phyloP scores from a whole-genome alignment of 2,329 filamentous ascomycete species.

The Pseudogymnoascus verrucosus region DNA sequence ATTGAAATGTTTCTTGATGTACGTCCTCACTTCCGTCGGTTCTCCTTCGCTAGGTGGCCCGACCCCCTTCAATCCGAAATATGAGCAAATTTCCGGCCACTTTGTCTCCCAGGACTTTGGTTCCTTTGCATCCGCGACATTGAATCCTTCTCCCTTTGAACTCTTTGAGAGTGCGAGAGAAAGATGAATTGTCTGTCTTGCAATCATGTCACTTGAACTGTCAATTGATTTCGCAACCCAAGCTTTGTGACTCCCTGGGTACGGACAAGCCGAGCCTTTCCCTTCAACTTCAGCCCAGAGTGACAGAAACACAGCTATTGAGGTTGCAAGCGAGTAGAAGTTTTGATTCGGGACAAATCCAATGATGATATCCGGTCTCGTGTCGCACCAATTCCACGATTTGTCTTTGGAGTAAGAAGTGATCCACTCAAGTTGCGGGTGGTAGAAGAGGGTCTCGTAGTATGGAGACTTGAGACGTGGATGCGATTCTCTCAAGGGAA shows the following conservation, averaged over 20 bases:
- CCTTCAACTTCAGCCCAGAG: conserved; percentile 31
- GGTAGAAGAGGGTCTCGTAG: conserved; percentile 33
- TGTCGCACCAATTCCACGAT: conserved; percentile 34
- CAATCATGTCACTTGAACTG: conserved; percentile 33
- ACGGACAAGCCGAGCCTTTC: conserved; percentile 31
- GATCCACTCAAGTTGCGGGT: conserved; percentile 34
- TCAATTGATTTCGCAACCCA: conserved; percentile 33
- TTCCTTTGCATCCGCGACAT: conserved; percentile 33
- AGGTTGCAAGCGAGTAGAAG: conserved; percentile 31
- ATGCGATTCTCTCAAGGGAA: conserved; percentile 27
- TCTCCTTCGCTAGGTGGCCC: conserved; percentile 21
- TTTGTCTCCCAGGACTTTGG: conserved; percentile 33
- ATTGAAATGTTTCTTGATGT: conserved; percentile 27
- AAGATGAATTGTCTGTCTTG: conserved; percentile 34
- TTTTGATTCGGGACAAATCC: conserved; percentile 35
- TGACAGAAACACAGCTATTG: conserved; percentile 32
- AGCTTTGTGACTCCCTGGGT: conserved; percentile 31
- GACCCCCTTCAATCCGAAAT: conserved; percentile 37
- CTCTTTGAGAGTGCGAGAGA: conserved; percentile 33
- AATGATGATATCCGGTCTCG: conserved; percentile 34
- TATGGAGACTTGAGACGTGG: conserved; percentile 29
- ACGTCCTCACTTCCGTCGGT: conserved; percentile 28
- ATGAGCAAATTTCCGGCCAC: conserved; percentile 38
- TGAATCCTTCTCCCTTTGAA: conserved; percentile 32
- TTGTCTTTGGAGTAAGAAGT: conserved; percentile 30